phyloP scores from a whole-genome alignment of 257 asterid genomes.

The Ophiorrhiza pumila region DNA sequence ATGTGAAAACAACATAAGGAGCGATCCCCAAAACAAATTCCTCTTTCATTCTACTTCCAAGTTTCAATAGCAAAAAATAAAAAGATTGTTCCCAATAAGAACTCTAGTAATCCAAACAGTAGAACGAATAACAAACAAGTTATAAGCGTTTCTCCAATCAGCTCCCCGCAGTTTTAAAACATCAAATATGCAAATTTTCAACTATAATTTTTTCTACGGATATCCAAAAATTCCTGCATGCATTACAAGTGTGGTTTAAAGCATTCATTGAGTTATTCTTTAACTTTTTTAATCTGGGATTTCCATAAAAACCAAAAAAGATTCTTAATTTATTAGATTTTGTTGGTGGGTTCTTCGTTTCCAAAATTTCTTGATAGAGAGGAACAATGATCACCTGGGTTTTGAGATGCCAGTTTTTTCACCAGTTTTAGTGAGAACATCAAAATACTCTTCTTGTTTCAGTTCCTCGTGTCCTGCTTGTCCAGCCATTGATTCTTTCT shows the following conservation, averaged over 20 bases:
- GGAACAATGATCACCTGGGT: constrained; percentile 54
- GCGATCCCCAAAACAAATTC: background rate
- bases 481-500: constrained; percentile 21
- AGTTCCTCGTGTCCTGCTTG: background rate
- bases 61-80: background rate
- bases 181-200: background rate
- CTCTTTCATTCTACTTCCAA: background rate
- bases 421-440: constrained; percentile 72
- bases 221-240: background rate
- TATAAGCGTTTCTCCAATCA: background rate
- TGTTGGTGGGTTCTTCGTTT: background rate
- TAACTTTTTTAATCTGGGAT: background rate
- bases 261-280: background rate
- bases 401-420: constrained; percentile 73
- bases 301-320: background rate
- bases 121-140: background rate
- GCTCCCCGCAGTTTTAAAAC: background rate
- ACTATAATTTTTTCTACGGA: background rate
- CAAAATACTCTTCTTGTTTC: constrained; percentile 58
- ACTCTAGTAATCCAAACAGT: background rate
- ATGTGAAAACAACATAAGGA: background rate
- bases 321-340: background rate
- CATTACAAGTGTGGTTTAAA: background rate
- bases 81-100: background rate
- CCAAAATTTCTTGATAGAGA: background rate